Percentiles rank a stretch among this genome's conserved stretches.
Evolutionary conservation across 768 basidiomycete genomes (phyloP).

Genomic region (Myochromella boudieri): DNA sequence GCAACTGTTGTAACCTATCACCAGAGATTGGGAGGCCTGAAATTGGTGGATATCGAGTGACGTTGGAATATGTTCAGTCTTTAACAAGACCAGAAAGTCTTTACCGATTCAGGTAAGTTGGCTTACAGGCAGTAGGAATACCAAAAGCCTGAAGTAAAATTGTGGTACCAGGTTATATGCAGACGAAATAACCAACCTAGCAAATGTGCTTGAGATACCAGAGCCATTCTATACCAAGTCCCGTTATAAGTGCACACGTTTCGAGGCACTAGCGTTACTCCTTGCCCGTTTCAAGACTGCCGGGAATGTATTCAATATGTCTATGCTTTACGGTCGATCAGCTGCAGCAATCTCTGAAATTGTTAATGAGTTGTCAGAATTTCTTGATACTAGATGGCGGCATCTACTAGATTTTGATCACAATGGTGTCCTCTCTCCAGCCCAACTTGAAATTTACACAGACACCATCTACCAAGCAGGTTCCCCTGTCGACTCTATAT

Average conservation of each 20-base stretch:
- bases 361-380: not conserved
- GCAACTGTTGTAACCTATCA: no score
- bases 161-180: no score
- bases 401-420: slow-evolving; percentile 3
- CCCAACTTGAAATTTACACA: not conserved
- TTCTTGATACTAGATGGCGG: not conserved
- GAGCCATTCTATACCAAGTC: not conserved
- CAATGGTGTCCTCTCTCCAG: not conserved
- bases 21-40: no score
- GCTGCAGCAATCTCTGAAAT: not conserved
- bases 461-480: not conserved
- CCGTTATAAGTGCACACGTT: not conserved
- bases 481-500: not conserved
- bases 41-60: no score
- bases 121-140: no score
- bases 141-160: no score
- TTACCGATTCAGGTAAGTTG: no score
- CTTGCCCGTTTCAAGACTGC: not conserved
- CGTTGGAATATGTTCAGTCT: no score
- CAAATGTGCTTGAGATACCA: not conserved
- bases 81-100: no score
- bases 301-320: not conserved
- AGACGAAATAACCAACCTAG: not conserved
- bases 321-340: not conserved
- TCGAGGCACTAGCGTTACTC: not conserved